Base-by-base conservation (phyloP, 495 filamentous ascomycete genomes). In the Margaritispora aquatica region DNA sequence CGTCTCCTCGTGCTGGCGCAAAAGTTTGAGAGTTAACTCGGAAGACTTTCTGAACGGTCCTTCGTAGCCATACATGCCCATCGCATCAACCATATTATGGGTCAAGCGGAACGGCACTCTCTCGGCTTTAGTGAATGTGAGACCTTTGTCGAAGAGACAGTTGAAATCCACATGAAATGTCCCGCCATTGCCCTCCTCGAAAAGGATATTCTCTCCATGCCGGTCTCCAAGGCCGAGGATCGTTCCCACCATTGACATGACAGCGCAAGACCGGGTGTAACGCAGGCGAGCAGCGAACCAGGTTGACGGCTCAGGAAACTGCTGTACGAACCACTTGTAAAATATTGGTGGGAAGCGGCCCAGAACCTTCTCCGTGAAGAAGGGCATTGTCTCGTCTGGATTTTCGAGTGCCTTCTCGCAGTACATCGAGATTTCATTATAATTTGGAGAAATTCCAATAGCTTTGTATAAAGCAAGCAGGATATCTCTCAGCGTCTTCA, bases 141-240 rank as follows among this genome's bases (percentile, higher is more conserved):
- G 82, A 10, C 95, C 94, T 75, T 97, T 99, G 77, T 99, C 95
- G 71, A 99, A 99, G 21, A 99, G 87, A 73, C 94, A 99, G 74
- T 99, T 99, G 80, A 99, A 99, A 74, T 99, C 94, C 52, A 99
- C 94, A 73, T 99, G 94, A 67, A 97, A 85, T 23, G 95, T 85
- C 55, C 96, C 95, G 48, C 95, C 94, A 61, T 91, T 95, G 34
- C 87, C 86, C 79, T 96, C 90, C 70, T 97, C 92, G 51, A 97
- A 89, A 31, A 96, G 81, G 52, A 99, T 89, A 70, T 99, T 99
- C 73, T 97, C 94, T 55, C 92, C 92, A 71, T 99, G 94, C n/a
- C 94, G 90, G 69, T 99, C 94, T 36, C 94, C 94, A 2, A 99
- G 82, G 17, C 92, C 94, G 13, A 98, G 80, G 59, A 97, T 89